Evolutionary conservation across 1,284 basidiomycete species (phyloP).

Genomic region (Fomitopsis palustris): DNA sequence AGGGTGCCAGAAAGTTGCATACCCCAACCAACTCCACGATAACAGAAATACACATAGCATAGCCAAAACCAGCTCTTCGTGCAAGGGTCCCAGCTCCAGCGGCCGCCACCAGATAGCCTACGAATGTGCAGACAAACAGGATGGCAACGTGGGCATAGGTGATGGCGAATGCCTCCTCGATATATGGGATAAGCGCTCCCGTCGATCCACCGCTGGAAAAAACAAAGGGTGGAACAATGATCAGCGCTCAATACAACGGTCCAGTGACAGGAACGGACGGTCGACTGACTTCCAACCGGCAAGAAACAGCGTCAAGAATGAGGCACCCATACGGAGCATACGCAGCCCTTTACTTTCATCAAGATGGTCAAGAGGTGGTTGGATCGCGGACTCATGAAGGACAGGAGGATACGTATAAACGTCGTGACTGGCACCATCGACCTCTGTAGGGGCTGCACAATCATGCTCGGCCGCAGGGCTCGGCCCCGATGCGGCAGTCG

Average conservation of each 20-base stretch:
- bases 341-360: constrained; percentile 25
- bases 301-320: constrained; percentile 24
- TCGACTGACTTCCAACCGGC: constrained; percentile 29
- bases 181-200: constrained; percentile 28
- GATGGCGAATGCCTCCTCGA: constrained; percentile 25
- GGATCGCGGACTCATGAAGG: background rate
- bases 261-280: too few species aligned
- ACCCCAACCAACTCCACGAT: constrained; percentile 29
- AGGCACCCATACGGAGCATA: constrained; percentile 19
- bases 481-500: background rate
- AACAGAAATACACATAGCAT: constrained; percentile 23
- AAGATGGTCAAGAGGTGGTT: constrained; percentile 2
- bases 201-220: constrained; percentile 26
- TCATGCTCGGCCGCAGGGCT: background rate
- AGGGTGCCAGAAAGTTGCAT: constrained; percentile 6
- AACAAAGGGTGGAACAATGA: background rate
- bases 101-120: constrained; percentile 28
- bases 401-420: background rate
- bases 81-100: constrained; percentile 21
- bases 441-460: background rate
- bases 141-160: constrained; percentile 26
- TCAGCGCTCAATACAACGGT: background rate
- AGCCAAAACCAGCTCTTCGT: constrained; percentile 27
- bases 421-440: too few species aligned
- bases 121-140: constrained; percentile 27